These are phyloP conservation scores for Tricholoma flavovirens DNA, from an alignment of 768 basidiomycete genomes.

Conservation along the genomic window DNA sequence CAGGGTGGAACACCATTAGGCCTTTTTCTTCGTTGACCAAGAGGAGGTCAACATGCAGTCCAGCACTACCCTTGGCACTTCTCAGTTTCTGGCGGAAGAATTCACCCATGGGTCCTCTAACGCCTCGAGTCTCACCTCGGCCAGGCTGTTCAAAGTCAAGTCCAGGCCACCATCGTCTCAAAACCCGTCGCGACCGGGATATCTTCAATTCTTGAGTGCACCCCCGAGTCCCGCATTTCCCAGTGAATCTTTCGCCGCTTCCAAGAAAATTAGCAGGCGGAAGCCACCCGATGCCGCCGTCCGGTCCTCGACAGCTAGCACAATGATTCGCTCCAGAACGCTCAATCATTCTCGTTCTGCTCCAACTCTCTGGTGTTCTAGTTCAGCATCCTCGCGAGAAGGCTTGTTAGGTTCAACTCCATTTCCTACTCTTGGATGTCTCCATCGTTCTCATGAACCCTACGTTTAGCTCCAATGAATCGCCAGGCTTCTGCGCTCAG, in stretches of 20 bases:
- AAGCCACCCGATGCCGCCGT: neutral
- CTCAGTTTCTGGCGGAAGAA: neutral
- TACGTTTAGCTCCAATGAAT: neutral
- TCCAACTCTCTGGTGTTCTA: constrained; percentile 2
- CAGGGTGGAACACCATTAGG: neutral
- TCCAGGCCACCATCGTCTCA: constrained; percentile 1
- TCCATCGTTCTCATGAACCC: neutral
- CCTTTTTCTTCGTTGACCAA: neutral
- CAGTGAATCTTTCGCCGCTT: neutral
- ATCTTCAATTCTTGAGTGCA: neutral
- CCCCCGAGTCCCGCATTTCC: neutral
- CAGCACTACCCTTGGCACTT: neutral
- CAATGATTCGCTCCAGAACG: neutral
- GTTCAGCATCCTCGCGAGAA: constrained; percentile 3
- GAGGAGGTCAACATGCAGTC: constrained; percentile 2
- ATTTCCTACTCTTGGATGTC: neutral
- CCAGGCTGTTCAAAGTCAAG: constrained; percentile 8
- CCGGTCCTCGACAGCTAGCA: neutral
- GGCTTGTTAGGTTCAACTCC: constrained; percentile 1
- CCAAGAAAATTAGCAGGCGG: neutral
- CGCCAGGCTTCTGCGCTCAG: neutral
- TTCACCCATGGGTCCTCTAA: neutral
- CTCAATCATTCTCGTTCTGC: constrained; percentile 12
- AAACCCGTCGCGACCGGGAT: neutral
- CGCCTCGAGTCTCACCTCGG: constrained; percentile 7